These are phyloP conservation scores for Boletales sp. DNA, from an alignment of 768 basidiomycete genomes.

Conservation along the genomic window DNA sequence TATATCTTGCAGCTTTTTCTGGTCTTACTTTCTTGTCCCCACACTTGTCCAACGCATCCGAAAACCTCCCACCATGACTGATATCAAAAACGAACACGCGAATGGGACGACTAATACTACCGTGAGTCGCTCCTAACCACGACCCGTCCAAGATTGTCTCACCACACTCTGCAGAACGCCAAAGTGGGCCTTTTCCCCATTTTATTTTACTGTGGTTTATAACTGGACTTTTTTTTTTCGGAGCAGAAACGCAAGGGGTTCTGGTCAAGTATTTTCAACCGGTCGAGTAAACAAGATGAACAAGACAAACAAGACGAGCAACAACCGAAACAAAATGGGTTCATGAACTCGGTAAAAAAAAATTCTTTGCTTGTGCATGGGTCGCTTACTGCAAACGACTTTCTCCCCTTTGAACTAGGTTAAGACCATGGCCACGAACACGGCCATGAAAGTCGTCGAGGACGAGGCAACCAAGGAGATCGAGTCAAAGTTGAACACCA, in stretches of 20 bases:
- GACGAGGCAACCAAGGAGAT: conserved; percentile 9
- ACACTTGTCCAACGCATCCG: not conserved
- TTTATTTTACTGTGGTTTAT: not conserved
- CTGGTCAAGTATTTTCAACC: conserved; percentile 9
- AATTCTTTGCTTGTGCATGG: not conserved
- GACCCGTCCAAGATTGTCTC: not conserved
- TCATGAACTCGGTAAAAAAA: conserved; percentile 9
- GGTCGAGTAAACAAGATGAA: not conserved
- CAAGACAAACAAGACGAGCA: not conserved
- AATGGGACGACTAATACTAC: not conserved
- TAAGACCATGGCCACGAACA: not conserved
- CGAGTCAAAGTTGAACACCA: not conserved
- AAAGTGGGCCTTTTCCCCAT: conserved; percentile 3
- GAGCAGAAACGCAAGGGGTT: conserved; percentile 17
- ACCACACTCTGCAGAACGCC: not conserved
- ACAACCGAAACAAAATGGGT: not conserved
- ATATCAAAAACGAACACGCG: not conserved
- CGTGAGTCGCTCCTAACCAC: not conserved
- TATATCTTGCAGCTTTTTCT: not conserved
- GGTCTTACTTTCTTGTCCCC: not conserved
- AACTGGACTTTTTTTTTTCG: not conserved
- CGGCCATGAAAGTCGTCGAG: conserved; percentile 7
- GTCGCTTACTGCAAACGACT: no score
- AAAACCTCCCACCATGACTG: conserved; percentile 2
- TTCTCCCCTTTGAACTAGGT: conserved; percentile 1